Conservation (phyloP, 176 grass and related monocot genomes). For the Oryza longistaminata region DNA sequence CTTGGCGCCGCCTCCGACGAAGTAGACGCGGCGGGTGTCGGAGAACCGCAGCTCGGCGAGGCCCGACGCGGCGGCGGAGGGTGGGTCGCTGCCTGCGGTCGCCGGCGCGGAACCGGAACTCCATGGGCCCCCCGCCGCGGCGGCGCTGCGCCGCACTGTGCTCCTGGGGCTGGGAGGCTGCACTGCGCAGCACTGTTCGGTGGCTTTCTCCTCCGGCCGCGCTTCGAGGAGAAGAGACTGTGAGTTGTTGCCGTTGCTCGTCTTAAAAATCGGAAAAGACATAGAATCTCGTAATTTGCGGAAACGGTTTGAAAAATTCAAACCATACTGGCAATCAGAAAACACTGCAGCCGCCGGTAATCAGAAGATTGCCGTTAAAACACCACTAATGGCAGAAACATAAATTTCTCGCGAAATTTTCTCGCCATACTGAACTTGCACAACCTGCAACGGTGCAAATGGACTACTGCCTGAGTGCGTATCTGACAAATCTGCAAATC, state of each 20-base stretch:
- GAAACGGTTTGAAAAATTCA: background rate
- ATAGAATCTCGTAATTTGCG: background rate
- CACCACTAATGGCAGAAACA: background rate
- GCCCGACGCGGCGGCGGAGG: background rate
- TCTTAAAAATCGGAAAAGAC: background rate
- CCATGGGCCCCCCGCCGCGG: conserved; percentile 24
- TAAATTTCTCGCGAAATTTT: background rate
- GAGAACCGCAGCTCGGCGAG: no score
- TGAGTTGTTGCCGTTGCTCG: background rate
- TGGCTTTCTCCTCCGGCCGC: background rate
- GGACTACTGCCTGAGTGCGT: no score
- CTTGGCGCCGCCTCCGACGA: background rate
- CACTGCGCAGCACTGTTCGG: no score
- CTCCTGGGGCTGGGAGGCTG: no score
- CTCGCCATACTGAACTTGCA: background rate
- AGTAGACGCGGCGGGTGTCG: background rate
- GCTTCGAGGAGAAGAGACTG: background rate
- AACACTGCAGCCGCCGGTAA: no score
- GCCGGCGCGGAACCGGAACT: conserved; percentile 51
- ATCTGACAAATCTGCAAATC: background rate
- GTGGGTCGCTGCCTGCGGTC: background rate
- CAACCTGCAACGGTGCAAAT: no score
- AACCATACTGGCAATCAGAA: background rate
- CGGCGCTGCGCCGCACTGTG: background rate
- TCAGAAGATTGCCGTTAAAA: no score